Evolutionary conservation across 441 rosid species (phyloP).

Genomic region (Erodium chrysanthum): DNA sequence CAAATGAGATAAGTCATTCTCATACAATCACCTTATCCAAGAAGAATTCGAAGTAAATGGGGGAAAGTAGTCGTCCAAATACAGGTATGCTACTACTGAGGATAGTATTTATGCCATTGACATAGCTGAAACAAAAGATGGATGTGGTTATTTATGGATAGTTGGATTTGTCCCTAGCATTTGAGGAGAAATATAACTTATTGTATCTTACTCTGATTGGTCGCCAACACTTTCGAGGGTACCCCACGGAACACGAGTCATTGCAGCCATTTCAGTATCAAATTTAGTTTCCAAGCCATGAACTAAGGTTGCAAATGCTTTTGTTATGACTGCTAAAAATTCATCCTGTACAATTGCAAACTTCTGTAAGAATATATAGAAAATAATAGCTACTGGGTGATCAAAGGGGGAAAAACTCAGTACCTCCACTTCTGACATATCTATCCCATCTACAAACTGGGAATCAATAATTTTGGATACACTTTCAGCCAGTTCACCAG

Average conservation of each 20-base stretch:
- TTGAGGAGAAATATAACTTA: constrained; percentile 11
- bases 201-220: constrained; percentile 71
- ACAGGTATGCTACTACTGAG: constrained; percentile 73
- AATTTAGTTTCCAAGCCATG: constrained; percentile 93
- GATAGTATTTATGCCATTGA: constrained; percentile 70
- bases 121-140: constrained; percentile 57
- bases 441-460: constrained; percentile 70
- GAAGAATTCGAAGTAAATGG: constrained; percentile 86
- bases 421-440: constrained; percentile 90
- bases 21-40: constrained; percentile 71
- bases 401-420: constrained; percentile 11
- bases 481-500: constrained; percentile 95
- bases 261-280: constrained; percentile 90
- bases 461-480: constrained; percentile 85
- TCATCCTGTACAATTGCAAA: constrained; percentile 62
- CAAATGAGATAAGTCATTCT: not conserved
- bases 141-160: constrained; percentile 16
- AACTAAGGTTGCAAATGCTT: constrained; percentile 79
- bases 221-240: constrained; percentile 98
- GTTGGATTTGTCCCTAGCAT: constrained; percentile 6
- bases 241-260: constrained; percentile 96
- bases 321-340: constrained; percentile 87
- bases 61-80: constrained; percentile 78
- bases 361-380: constrained; percentile 20
- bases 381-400: constrained; percentile 15